A percentile compares a stretch with the other conserved stretches of the same genome.
These are phyloP conservation scores for Claviceps pazoutovae DNA, from an alignment of 2,329 filamentous ascomycete genomes.

Conservation along the genomic window DNA sequence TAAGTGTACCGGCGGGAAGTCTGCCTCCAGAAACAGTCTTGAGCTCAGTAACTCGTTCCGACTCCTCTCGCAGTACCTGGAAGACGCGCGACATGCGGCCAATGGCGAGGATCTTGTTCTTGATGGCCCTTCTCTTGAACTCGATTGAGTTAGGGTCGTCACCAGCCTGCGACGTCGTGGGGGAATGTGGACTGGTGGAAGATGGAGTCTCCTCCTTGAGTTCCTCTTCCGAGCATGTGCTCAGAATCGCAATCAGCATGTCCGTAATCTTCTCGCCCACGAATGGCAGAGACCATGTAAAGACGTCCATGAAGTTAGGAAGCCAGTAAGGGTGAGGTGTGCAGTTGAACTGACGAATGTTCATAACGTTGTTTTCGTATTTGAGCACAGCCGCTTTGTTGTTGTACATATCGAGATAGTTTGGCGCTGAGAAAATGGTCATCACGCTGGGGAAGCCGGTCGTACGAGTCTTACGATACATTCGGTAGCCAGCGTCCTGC, in stretches of 20 bases:
- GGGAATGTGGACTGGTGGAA: slow-evolving; percentile 40
- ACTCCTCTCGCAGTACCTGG: slow-evolving; percentile 95
- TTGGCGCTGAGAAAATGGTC: slow-evolving; percentile 98
- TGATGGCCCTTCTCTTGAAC: slow-evolving; percentile 90
- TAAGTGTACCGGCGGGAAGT: slow-evolving; percentile 86
- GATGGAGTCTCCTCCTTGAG: slow-evolving; percentile 74
- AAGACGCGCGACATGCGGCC: slow-evolving; percentile 93
- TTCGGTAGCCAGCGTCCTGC: slow-evolving; percentile 94
- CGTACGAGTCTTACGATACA: slow-evolving; percentile 97
- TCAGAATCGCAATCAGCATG: slow-evolving; percentile 97
- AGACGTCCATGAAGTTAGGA: slow-evolving; percentile 99
- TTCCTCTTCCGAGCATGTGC: slow-evolving; percentile 98
- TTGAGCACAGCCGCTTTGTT: slow-evolving; percentile 98
- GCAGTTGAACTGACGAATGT: slow-evolving; percentile 99
- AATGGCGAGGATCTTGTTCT: slow-evolving; percentile 99
- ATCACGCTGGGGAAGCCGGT: slow-evolving; percentile 98
- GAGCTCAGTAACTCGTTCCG: slow-evolving; percentile 89
- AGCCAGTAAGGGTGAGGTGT: slow-evolving; percentile 99
- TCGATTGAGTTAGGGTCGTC: slow-evolving; percentile 77
- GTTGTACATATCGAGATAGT: slow-evolving; percentile 98
- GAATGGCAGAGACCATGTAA: slow-evolving; percentile 98
- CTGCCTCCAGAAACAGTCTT: slow-evolving; percentile 92
- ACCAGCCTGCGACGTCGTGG: slow-evolving; percentile 37
- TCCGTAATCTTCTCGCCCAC: slow-evolving; percentile 98
- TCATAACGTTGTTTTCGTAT: slow-evolving; percentile 99